Base-by-base conservation (phyloP, 768 basidiomycete species). In the Rhodotorula diobovata region DNA sequence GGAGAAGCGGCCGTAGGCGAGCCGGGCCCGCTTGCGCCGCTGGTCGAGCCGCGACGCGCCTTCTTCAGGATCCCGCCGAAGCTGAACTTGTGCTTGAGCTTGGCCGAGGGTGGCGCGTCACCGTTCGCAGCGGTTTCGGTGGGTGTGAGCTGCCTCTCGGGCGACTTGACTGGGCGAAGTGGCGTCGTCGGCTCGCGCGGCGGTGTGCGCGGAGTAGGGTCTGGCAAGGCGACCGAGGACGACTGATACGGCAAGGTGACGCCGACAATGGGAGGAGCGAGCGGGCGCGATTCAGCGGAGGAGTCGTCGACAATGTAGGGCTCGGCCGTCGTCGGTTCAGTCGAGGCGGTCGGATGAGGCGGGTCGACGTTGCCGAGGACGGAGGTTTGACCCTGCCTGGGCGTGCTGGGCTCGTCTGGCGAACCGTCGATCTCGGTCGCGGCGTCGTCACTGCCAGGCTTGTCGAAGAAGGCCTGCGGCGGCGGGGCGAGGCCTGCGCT, bases 271-370 rank as follows among this genome's bases (percentile, higher is more conserved):
- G 68, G 54, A 4, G 20, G 50, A 2, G 34, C 20, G 16, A 35
- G 35, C 18, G n/a, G 1, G n/a, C 12, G 28, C n/a, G n/a, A 30
- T n/a, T 53, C 43, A 11, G 16, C 23, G 9, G 32, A 11, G 32
- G 12, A 6, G 12, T 67, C 66, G 30, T 63, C 70, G 43, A 72
- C 57, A 16, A 46, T 28, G 66, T 72, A 72, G 2, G 66, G 66
- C 48, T 72, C 37, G 25, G n/a, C 61, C 2, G 14, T 2, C n/a
- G 25, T 4, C 56, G 16, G 16, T n/a, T 14, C 35, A 50, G 48
- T 25, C 25, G 48, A 50, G 18, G 23, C 50, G 35, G 16, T 53
- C n/a, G 8, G 60, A 12, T 37, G 50, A 10, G 11, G 28, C 2
- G n/a, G 23, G 11, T 37, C 2, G 25, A 2, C 23, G 11, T 9